Evolutionary conservation across 31 red algal genomes (phyloP), one percentile per base, ranked within the genome.

Genomic region (Odonthalia washingtoniensis): DNA sequence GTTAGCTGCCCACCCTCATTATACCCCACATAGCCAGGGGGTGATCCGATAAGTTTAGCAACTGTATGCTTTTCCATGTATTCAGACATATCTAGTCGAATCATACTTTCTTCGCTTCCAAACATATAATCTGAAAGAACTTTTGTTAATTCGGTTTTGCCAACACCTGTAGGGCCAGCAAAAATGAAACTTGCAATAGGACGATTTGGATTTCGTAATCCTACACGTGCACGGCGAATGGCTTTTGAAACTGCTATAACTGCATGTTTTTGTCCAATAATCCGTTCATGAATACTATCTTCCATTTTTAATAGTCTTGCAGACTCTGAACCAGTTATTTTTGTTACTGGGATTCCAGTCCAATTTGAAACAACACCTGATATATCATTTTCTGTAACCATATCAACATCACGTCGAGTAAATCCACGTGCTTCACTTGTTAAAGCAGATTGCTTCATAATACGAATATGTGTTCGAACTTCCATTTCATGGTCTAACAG

Each of bases 71-170:
- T 92, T 67, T 99, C 98, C 90, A 94, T 92, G 64, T 97, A 99
- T 74, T 99, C 98, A 72, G 75, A 90, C 98, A 99, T 99, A 49
- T 99, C 98, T 27, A 99, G 73, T n/a, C 98, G 95, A 24, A 99
- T 70, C 35, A 99, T 65, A 1, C 91, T 83, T 65, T 88, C 70
- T 53, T 99, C 98, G n/a, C 75, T 84, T 49, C 96, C 95, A 73
- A 99, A 99, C 79, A 99, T 57, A n/a, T 79, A 86, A 68, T 95
- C 90, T 2, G 95, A 88, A 16, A 99, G 89, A 60, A 94, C 92
- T 69, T 97, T 97, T 38, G 88, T 82, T 17, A 99, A 44, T 77
- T 99, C 98, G 1, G 98, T 99, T 85, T 99, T 99, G 1, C 98
- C 98, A 4, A 97, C 95, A 3, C 98, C 98, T 14, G 64, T 33